Evolutionary conservation across 805 yeast species (phyloP).

Genomic region (Metschnikowia aberdeeniae): DNA sequence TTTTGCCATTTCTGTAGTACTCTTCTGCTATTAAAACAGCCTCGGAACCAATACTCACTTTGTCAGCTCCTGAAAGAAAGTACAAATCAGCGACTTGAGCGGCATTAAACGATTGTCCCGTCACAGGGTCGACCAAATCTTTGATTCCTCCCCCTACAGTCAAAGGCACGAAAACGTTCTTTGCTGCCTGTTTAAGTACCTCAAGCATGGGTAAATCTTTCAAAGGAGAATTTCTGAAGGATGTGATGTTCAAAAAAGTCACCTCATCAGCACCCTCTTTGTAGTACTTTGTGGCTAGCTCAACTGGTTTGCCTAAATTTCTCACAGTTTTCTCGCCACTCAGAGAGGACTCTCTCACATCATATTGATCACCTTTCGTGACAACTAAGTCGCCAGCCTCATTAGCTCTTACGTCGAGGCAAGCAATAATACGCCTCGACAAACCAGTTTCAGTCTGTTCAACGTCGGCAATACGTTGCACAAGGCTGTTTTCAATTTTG

Average conservation of each 20-base stretch:
- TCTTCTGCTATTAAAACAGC: conserved; percentile 90
- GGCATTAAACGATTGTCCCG: conserved; percentile 74
- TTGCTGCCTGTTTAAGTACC: conserved; percentile 76
- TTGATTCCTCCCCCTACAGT: conserved; percentile 98
- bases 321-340: conserved; percentile 61
- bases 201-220: conserved; percentile 94
- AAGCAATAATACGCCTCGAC: conserved; percentile 89
- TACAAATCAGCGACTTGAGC: conserved; percentile 86
- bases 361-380: conserved; percentile 98
- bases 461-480: conserved; percentile 9
- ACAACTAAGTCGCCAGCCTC: conserved; percentile 95
- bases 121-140: conserved; percentile 79
- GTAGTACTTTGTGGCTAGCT: conserved; percentile 85
- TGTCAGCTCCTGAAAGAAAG: conserved; percentile 96
- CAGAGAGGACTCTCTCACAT: conserved; percentile 69
- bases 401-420: conserved; percentile 93
- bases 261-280: conserved; percentile 96
- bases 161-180: conserved; percentile 90
- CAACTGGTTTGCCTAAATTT: conserved; percentile 95
- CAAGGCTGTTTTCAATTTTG: conserved; percentile 8
- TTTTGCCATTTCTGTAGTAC: conserved; percentile 55
- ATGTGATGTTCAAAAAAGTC: conserved; percentile 90
- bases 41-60: conserved; percentile 96
- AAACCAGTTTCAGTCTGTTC: conserved; percentile 47
- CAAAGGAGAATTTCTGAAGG: conserved; percentile 91